Percentiles rank a stretch among this genome's conserved stretches.
Conservation (phyloP, 2,329 filamentous ascomycete genomes). For the Tolypocladium album region DNA sequence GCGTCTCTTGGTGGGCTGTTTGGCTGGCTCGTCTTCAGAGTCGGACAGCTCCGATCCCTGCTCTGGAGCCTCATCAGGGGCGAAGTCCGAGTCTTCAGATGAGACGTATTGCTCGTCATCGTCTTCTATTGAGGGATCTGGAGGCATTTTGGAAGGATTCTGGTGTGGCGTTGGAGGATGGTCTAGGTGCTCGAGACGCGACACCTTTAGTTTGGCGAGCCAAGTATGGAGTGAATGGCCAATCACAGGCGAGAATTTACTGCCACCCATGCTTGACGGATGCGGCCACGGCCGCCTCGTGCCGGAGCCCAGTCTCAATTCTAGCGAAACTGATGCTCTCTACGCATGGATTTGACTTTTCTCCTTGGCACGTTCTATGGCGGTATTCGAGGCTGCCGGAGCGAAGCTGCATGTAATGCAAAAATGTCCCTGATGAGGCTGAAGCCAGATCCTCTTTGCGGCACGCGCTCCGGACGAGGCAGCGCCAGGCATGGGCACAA, state of each 20-base stretch:
- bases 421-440: not conserved
- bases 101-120: constrained; percentile 54
- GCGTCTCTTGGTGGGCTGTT: constrained; percentile 13
- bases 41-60: constrained; percentile 40
- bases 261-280: not conserved
- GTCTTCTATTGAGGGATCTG: constrained; percentile 29
- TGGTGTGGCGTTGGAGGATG: constrained; percentile 28
- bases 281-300: not conserved
- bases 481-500: not conserved
- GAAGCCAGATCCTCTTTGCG: not conserved
- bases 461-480: too few species aligned
- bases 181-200: constrained; percentile 4
- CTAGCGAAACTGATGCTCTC: too few species aligned
- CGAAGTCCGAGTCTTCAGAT: constrained; percentile 65
- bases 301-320: not conserved
- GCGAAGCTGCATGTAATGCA: not conserved
- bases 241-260: not conserved
- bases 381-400: not conserved
- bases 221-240: not conserved
- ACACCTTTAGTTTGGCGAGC: not conserved
- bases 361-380: not conserved
- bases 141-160: constrained; percentile 24
- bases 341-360: not conserved
- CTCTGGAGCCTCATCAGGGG: constrained; percentile 42
- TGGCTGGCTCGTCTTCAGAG: constrained; percentile 28